Evolutionary conservation across 108 stramenopile genomes (phyloP).

Genomic region (Cylindrotheca fusiformis): DNA sequence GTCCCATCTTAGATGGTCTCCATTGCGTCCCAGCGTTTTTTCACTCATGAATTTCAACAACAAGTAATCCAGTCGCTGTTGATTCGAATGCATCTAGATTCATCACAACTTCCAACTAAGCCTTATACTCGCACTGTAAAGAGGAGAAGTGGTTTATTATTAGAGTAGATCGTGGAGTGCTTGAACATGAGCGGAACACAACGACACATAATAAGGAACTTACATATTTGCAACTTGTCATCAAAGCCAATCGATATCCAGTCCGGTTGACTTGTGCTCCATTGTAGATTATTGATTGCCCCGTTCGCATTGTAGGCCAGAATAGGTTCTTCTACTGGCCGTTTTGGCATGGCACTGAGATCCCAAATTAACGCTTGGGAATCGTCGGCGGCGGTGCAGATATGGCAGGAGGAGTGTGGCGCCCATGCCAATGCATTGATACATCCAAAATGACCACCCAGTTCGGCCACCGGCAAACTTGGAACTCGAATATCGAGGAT

Average conservation of each 20-base stretch:
- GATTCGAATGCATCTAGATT: too few relatives aligned
- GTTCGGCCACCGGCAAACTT: slow-evolving; percentile 69
- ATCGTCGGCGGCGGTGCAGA: slow-evolving; percentile 97
- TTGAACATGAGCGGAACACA: too few relatives aligned
- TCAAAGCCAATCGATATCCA: slow-evolving; percentile 95
- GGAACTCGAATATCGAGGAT: slow-evolving; percentile 94
- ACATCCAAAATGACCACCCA: slow-evolving; percentile 85
- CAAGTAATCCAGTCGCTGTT: too few relatives aligned
- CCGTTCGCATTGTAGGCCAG: slow-evolving; percentile 96
- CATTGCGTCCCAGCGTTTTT: too few relatives aligned
- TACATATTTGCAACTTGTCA: slow-evolving; percentile 90
- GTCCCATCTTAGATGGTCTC: too few relatives aligned
- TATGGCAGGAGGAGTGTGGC: slow-evolving; percentile 95
- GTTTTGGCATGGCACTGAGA: slow-evolving; percentile 71
- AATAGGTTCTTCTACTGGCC: slow-evolving; percentile 93
- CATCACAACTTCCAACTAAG: too few relatives aligned
- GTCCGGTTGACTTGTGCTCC: slow-evolving; percentile 93
- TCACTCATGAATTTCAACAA: too few relatives aligned
- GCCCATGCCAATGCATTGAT: slow-evolving; percentile 98
- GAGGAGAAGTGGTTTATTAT: too few relatives aligned
- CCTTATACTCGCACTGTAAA: too few relatives aligned
- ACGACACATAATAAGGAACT: too few relatives aligned
- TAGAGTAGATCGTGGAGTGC: too few relatives aligned
- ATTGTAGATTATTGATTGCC: slow-evolving; percentile 97
- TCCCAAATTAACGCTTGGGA: slow-evolving; percentile 98